A percentile compares a stretch with the other conserved stretches of the same genome.
Conservation (phyloP, 257 asterid genomes). For the Salvia rosmarinus region DNA sequence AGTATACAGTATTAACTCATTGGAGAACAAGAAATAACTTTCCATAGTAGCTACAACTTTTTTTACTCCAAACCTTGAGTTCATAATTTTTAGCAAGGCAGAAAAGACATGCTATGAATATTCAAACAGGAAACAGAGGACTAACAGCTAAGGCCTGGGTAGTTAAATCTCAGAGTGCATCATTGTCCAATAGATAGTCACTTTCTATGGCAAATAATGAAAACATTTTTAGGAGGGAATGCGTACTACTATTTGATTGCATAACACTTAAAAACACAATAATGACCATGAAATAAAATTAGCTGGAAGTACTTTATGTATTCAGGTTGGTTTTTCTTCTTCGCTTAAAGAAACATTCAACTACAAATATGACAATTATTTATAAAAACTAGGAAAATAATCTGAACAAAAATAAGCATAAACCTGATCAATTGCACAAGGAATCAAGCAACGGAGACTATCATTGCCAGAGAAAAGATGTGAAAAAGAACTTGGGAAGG, state of each 20-base stretch:
- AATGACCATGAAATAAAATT: not conserved
- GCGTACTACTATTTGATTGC: not conserved
- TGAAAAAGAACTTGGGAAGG: slow-evolving; percentile 94
- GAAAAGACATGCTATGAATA: not conserved
- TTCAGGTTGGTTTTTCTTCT: slow-evolving; percentile 2
- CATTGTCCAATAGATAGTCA: not conserved
- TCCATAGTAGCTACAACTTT: not conserved
- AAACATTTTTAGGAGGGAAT: not conserved
- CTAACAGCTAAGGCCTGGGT: not conserved
- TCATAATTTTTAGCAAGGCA: not conserved
- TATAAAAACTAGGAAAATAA: not conserved
- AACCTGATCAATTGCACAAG: slow-evolving; percentile 99
- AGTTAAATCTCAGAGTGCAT: not conserved
- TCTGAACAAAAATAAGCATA: slow-evolving; percentile 32
- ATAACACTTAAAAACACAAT: not conserved
- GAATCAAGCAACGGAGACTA: slow-evolving; percentile 81
- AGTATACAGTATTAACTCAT: not conserved
- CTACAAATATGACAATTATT: not conserved
- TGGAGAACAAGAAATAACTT: not conserved
- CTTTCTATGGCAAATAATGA: not conserved
- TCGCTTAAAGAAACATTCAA: not conserved
- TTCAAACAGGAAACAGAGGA: not conserved
- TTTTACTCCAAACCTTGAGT: not conserved
- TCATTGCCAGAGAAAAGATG: slow-evolving; percentile 82
- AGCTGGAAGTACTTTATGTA: not conserved